A percentile compares a stretch with the other conserved stretches of the same genome.
Conservation (phyloP, 768 basidiomycete genomes). For the Auricularia heimuer region DNA sequence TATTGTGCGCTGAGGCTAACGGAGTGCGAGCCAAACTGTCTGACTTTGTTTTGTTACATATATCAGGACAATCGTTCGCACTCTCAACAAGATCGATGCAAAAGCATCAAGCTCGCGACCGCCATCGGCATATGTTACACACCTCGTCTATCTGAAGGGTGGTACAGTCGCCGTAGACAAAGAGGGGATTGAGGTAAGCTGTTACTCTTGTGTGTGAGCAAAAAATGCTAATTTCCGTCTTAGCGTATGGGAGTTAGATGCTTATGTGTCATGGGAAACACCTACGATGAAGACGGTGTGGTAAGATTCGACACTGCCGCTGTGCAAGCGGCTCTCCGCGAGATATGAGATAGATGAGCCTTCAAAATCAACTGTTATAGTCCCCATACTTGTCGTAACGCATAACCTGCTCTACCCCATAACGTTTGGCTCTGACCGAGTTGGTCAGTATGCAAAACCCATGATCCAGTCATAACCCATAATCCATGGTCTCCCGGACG, state of each 20-base stretch:
- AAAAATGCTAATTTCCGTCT: no score
- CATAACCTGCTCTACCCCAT: not conserved
- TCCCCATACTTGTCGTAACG: not conserved
- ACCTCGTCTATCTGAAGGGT: slow-evolving; percentile 67
- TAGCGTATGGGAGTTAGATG: no score
- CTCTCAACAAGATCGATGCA: slow-evolving; percentile 41
- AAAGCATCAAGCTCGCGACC: slow-evolving; percentile 25
- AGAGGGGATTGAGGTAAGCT: slow-evolving; percentile 47
- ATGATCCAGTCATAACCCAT: not conserved
- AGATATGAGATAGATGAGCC: no score
- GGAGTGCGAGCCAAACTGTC: not conserved
- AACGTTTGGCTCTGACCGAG: not conserved
- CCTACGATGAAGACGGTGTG: no score
- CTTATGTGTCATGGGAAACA: no score
- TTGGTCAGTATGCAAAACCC: not conserved
- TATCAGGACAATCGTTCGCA: slow-evolving; percentile 53
- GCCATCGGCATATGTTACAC: slow-evolving; percentile 72
- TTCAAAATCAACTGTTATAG: no score
- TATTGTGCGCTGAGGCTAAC: slow-evolving; percentile 38
- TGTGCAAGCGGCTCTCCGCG: no score
- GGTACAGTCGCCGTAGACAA: slow-evolving; percentile 55
- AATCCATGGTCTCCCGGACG: not conserved
- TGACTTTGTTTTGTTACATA: not conserved
- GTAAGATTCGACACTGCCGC: no score
- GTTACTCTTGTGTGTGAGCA: not conserved